A percentile compares a stretch with the other conserved stretches of the same genome.
These are phyloP conservation scores for Eucalyptus sp. DNA, from an alignment of 345 rosid genomes.

Conservation along the genomic window DNA sequence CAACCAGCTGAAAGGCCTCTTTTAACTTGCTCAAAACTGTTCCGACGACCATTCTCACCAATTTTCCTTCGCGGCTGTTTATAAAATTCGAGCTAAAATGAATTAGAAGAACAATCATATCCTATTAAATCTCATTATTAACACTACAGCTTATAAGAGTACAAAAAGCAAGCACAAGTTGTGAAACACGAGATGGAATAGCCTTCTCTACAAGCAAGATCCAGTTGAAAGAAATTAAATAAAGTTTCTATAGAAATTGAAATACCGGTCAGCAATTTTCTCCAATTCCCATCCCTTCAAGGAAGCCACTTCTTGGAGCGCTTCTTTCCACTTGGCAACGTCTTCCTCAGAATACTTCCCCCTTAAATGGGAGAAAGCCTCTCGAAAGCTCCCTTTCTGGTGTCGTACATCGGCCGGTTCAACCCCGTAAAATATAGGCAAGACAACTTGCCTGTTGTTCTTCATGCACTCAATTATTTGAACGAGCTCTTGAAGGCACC, in stretches of 20 bases:
- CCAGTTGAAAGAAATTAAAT: neutral
- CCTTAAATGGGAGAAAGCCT: neutral
- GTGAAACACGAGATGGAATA: accelerated
- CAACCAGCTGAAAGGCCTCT: neutral
- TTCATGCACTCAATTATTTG: neutral
- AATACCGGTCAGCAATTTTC: accelerated
- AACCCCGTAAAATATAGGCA: neutral
- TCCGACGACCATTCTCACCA: accelerated
- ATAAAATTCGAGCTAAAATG: neutral
- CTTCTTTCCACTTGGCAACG: neutral
- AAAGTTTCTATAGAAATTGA: neutral
- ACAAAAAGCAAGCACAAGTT: accelerated
- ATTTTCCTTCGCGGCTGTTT: neutral
- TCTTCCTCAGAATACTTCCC: neutral
- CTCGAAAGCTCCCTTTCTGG: neutral
- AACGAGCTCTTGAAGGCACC: neutral
- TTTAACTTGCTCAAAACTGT: neutral
- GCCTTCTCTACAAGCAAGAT: neutral
- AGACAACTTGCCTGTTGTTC: neutral
- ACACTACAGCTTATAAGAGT: neutral
- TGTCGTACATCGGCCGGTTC: neutral
- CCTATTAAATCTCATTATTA: accelerated
- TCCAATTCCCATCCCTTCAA: neutral
- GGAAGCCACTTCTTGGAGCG: neutral
- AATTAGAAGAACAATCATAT: neutral